These are phyloP conservation scores for Camelina neglecta DNA, from an alignment of 345 rosid species.

Conservation along the genomic window DNA sequence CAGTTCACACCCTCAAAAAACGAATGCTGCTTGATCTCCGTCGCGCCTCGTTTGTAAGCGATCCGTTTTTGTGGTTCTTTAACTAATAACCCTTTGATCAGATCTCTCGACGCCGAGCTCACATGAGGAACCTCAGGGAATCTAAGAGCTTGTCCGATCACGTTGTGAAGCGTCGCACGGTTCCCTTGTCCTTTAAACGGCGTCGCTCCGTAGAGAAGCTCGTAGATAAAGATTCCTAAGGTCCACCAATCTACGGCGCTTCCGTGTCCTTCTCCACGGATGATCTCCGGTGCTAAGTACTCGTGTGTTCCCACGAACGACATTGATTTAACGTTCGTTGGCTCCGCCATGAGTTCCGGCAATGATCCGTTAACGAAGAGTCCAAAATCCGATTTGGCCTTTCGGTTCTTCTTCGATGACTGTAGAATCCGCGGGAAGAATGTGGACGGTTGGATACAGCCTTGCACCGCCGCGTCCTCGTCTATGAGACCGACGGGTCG, in stretches of 20 bases:
- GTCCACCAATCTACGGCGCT: conserved; percentile 99
- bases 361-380: conserved; percentile 62
- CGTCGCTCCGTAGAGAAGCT: conserved; percentile 78
- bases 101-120: conserved; percentile 71
- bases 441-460: conserved; percentile 72
- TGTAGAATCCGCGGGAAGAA: conserved; percentile 80
- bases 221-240: conserved; percentile 83
- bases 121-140: conserved; percentile 80
- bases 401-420: conserved; percentile 75
- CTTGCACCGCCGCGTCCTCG: conserved; percentile 62
- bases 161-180: conserved; percentile 82
- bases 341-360: conserved; percentile 95
- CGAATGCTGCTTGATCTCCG: conserved; percentile 89
- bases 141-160: conserved; percentile 80
- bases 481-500: conserved; percentile 58
- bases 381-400: conserved; percentile 85
- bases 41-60: conserved; percentile 86
- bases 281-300: conserved; percentile 86
- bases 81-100: conserved; percentile 72
- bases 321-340: conserved; percentile 87
- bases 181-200: conserved; percentile 96
- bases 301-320: conserved; percentile 96
- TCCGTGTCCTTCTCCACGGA: conserved; percentile 97
- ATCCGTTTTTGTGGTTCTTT: conserved; percentile 87
- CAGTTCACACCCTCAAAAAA: conserved; percentile 91